phyloP scores from a whole-genome alignment of 805 yeast species.

The Sugiyamaella smithiae region DNA sequence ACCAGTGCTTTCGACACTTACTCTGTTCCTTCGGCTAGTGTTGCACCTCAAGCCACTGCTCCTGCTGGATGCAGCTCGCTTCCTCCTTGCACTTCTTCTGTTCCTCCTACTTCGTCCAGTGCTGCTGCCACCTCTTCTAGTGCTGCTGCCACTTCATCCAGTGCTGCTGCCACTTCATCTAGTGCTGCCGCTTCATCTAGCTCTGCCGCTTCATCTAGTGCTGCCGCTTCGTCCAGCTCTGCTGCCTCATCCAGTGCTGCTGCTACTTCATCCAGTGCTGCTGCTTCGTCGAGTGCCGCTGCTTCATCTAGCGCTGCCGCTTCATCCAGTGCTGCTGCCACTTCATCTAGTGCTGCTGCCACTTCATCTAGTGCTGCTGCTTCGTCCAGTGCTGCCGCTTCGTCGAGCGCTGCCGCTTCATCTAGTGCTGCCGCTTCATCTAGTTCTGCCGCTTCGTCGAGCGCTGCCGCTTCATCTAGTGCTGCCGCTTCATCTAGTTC shows the following conservation, averaged over 20 bases:
- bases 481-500: too few relatives aligned
- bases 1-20: neutral
- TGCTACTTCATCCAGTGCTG: slow-evolving; percentile 7
- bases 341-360: too few relatives aligned
- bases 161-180: slow-evolving; percentile 6
- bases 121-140: slow-evolving; percentile 8
- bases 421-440: too few relatives aligned
- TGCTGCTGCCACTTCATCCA: slow-evolving; percentile 5
- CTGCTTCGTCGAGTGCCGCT: slow-evolving; percentile 10
- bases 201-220: slow-evolving; percentile 8
- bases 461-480: too few relatives aligned
- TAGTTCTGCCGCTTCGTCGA: too few relatives aligned
- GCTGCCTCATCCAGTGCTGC: slow-evolving; percentile 11
- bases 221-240: slow-evolving; percentile 12
- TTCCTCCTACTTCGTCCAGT: too few relatives aligned
- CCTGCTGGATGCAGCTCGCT: slow-evolving; percentile 7
- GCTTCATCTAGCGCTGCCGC: slow-evolving; percentile 4
- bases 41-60: neutral
- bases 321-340: slow-evolving; percentile 4
- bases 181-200: slow-evolving; percentile 9
- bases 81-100: slow-evolving; percentile 1
- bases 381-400: too few relatives aligned
- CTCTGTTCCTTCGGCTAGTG: slow-evolving; percentile 4
- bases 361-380: too few relatives aligned
- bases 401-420: too few relatives aligned